Conservation (phyloP, 2,329 filamentous ascomycete species). For the Fonsecaea erecta region DNA sequence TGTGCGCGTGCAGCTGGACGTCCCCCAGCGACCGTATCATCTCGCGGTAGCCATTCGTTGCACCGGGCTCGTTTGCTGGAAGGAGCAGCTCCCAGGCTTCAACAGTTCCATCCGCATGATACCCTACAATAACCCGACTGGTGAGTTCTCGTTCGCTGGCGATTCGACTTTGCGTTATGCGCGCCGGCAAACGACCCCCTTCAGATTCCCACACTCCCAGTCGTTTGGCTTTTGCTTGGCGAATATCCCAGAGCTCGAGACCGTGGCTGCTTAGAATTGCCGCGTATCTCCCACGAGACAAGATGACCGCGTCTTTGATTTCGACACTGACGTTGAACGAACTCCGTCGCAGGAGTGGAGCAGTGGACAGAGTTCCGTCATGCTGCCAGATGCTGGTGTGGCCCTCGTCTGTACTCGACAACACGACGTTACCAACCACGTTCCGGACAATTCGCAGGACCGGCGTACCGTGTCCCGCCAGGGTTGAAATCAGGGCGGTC, state of each 20-base stretch:
- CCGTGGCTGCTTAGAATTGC: slow-evolving; percentile 23
- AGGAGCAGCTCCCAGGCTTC: slow-evolving; percentile 33
- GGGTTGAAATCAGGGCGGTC: slow-evolving; percentile 67
- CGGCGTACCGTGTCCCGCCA: slow-evolving; percentile 81
- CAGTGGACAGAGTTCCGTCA: slow-evolving; percentile 24
- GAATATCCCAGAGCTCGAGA: slow-evolving; percentile 33
- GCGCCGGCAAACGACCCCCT: slow-evolving; percentile 17
- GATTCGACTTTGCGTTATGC: slow-evolving; percentile 33
- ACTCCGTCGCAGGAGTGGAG: slow-evolving; percentile 28
- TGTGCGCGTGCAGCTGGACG: slow-evolving; percentile 25
- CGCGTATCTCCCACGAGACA: slow-evolving; percentile 32
- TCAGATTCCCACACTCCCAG: slow-evolving; percentile 22
- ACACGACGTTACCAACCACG: slow-evolving; percentile 75
- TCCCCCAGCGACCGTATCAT: slow-evolving; percentile 30
- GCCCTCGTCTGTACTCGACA: slow-evolving; percentile 77
- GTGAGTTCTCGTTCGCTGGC: slow-evolving; percentile 30
- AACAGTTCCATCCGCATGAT: slow-evolving; percentile 18
- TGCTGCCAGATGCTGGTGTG: slow-evolving; percentile 86
- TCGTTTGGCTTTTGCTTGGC: slow-evolving; percentile 28
- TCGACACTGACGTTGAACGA: slow-evolving; percentile 25
- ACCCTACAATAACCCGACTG: slow-evolving; percentile 32
- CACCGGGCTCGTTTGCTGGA: slow-evolving; percentile 16
- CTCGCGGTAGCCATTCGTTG: slow-evolving; percentile 25
- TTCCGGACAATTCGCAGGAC: slow-evolving; percentile 88
- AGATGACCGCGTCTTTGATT: slow-evolving; percentile 30